Evolutionary conservation across 345 rosid species (phyloP), one percentile per base, ranked within the genome.

Genomic region (Arabis hirsuta): DNA sequence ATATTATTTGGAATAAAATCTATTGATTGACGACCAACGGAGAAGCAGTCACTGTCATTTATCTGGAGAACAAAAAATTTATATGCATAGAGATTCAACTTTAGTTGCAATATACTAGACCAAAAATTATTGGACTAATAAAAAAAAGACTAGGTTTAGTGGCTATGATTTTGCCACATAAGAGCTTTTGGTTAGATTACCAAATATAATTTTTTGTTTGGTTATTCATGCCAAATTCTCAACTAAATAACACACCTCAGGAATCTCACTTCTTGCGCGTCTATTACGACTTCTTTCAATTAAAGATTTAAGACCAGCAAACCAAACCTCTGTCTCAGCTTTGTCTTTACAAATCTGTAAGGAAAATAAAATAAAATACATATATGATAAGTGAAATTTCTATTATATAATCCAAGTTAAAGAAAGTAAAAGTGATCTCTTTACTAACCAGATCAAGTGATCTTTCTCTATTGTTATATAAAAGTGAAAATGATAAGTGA

Each of bases 361-460:
- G 13, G 9, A 56, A 26, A 38, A 3, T 29, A 58, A 24, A 54
- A 4, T 4, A 20, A 39, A 60, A 4, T 12, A 29, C 13, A 74
- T 31, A 48, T 5, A 4, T 68, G 9, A 4, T 53, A 41, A 39
- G 32, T 65, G 16, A 52, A 52, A 9, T 59, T 32, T 59, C 4
- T 22, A 3, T 32, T 53, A 8, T 60, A 14, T 26, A 61, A 36
- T 16, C 32, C 5, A 63, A 53, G 8, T 29, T 50, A 9, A 52
- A 67, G 61, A 67, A 41, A 53, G 62, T 43, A 42, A 12, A 14
- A 60, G 4, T n/a, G 47, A 2, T 41, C 4, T 42, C 0, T 14
- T 16, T 47, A 87, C 97, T 76, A 64, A 94, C 99, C 99, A 95
- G 81, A 81, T 90, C 99, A 69, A 95, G 96, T n/a, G 96, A 87